Conservation (phyloP, 345 rosid genomes). For the Cochlearia excelsa region DNA sequence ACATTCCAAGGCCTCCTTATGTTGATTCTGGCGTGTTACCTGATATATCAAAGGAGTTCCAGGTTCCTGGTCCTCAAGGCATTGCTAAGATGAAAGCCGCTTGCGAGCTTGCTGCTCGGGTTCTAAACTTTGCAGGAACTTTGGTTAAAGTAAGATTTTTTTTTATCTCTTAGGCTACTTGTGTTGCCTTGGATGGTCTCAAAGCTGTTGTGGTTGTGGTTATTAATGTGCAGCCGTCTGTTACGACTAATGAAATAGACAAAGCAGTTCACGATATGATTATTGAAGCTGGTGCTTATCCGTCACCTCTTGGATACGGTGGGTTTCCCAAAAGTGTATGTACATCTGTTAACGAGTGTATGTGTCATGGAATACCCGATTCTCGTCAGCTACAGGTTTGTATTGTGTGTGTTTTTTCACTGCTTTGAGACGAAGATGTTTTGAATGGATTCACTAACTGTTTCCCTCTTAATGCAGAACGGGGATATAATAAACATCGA, state of each 20-base stretch:
- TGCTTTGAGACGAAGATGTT: slow-evolving; percentile 11
- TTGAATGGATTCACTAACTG: slow-evolving; percentile 15
- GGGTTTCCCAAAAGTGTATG: slow-evolving; percentile 95
- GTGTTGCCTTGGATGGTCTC: not conserved
- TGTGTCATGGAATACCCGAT: slow-evolving; percentile 98
- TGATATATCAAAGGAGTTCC: slow-evolving; percentile 57
- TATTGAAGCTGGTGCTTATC: slow-evolving; percentile 91
- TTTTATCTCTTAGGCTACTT: not conserved
- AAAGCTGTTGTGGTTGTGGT: slow-evolving; percentile 16
- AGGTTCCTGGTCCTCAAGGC: slow-evolving; percentile 73
- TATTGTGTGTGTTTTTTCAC: slow-evolving; percentile 10
- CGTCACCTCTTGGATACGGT: slow-evolving; percentile 97
- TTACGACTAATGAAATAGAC: slow-evolving; percentile 88
- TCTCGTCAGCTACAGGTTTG: slow-evolving; percentile 91
- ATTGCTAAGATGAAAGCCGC: slow-evolving; percentile 76
- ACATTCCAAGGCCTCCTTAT: slow-evolving; percentile 79
- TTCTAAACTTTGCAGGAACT: slow-evolving; percentile 69
- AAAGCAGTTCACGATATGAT: slow-evolving; percentile 90
- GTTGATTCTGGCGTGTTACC: slow-evolving; percentile 55
- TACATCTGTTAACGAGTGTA: slow-evolving; percentile 92
- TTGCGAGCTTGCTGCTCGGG: slow-evolving; percentile 90
- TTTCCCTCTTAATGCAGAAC: slow-evolving; percentile 48
- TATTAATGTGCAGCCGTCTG: slow-evolving; percentile 61
- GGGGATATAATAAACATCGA: slow-evolving; percentile 94
- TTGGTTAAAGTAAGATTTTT: slow-evolving; percentile 61